Conservation (phyloP, 371 early-diverging fungal species). For the Funneliformis caledonium region DNA sequence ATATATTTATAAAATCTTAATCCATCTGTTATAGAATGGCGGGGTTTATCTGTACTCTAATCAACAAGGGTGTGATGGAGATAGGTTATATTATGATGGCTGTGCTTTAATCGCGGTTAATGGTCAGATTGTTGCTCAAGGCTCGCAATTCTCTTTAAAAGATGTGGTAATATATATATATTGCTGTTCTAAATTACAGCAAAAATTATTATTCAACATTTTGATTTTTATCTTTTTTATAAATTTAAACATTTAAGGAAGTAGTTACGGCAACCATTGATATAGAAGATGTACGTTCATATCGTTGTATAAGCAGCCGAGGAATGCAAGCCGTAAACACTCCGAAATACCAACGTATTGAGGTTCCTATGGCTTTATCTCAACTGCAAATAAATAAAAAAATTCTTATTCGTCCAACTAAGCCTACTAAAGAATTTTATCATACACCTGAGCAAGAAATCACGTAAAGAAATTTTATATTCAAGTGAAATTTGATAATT, state of each 20-base stretch:
- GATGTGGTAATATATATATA: slow-evolving; percentile 73
- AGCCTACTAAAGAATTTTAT: slow-evolving; percentile 52
- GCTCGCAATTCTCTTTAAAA: slow-evolving; percentile 88
- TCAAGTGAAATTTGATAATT: neutral
- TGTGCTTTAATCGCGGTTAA: slow-evolving; percentile 89
- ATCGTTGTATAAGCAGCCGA: slow-evolving; percentile 75
- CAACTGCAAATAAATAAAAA: slow-evolving; percentile 52
- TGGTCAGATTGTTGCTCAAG: slow-evolving; percentile 89
- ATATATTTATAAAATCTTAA: neutral
- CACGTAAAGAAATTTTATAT: slow-evolving; percentile 49
- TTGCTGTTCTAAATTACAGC: neutral
- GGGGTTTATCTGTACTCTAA: slow-evolving; percentile 97
- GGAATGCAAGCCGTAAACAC: slow-evolving; percentile 75
- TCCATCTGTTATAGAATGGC: slow-evolving; percentile 58
- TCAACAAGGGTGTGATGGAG: slow-evolving; percentile 98
- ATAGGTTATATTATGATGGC: slow-evolving; percentile 97
- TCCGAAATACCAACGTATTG: slow-evolving; percentile 65
- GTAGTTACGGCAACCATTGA: slow-evolving; percentile 92
- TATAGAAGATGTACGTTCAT: slow-evolving; percentile 86
- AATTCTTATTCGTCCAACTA: slow-evolving; percentile 35
- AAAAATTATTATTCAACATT: neutral
- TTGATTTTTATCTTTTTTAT: too few relatives aligned
- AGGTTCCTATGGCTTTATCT: slow-evolving; percentile 62
- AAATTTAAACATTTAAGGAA: slow-evolving; percentile 60
- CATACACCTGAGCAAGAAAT: slow-evolving; percentile 83